phyloP scores from a whole-genome alignment of 805 yeast species.

The Candida silvicultrix region DNA sequence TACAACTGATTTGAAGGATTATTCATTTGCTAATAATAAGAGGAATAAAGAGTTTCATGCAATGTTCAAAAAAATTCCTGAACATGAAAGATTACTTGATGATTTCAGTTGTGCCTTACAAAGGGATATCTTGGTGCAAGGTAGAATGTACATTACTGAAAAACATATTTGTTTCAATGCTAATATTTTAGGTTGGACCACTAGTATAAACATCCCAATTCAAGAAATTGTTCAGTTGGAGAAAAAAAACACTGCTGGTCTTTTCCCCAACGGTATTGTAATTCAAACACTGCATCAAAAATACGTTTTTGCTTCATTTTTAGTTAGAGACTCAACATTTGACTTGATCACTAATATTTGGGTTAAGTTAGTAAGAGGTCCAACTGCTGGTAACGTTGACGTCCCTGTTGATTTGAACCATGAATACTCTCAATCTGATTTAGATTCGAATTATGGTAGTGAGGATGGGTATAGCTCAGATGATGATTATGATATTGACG shows the following conservation, averaged over 20 bases:
- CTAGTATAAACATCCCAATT: slow-evolving; percentile 68
- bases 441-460: slow-evolving; percentile 7
- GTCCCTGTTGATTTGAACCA: slow-evolving; percentile 9
- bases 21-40: slow-evolving; percentile 43
- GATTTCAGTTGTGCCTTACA: slow-evolving; percentile 89
- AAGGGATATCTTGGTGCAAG: slow-evolving; percentile 82
- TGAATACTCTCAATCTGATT: neutral
- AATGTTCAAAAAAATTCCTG: slow-evolving; percentile 61
- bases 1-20: slow-evolving; percentile 10
- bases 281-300: slow-evolving; percentile 37
- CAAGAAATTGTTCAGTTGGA: slow-evolving; percentile 73
- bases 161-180: slow-evolving; percentile 79
- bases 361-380: slow-evolving; percentile 37
- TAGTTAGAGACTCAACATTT: slow-evolving; percentile 59
- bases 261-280: slow-evolving; percentile 82
- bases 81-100: slow-evolving; percentile 66
- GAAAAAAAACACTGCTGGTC: slow-evolving; percentile 77
- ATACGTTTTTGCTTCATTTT: slow-evolving; percentile 80
- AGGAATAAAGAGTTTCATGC: slow-evolving; percentile 75
- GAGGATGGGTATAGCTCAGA: slow-evolving; percentile 21
- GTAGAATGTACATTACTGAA: slow-evolving; percentile 76
- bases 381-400: slow-evolving; percentile 5
- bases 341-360: slow-evolving; percentile 54
- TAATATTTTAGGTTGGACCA: slow-evolving; percentile 85
- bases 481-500: slow-evolving; percentile 8